Evolutionary conservation across 2,329 filamentous ascomycete genomes (phyloP).

Genomic region (Penicillium sumatraense): DNA sequence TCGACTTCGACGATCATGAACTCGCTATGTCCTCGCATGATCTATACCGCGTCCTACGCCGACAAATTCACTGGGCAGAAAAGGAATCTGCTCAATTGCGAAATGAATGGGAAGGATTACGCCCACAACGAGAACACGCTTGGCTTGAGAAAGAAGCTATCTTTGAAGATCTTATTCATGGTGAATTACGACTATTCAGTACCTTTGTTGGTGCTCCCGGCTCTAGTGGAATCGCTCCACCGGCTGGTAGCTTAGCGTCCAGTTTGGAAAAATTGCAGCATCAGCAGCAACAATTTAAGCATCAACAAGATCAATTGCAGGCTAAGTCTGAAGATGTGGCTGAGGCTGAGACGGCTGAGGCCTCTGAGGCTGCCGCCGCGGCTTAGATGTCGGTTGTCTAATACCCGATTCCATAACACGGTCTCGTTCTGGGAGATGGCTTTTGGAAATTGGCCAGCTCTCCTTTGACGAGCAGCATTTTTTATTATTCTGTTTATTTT

Average conservation of each 20-base stretch:
- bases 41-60: slow-evolving; percentile 50
- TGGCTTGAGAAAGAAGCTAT: slow-evolving; percentile 50
- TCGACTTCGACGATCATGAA: slow-evolving; percentile 51
- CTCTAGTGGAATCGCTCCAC: slow-evolving; percentile 3
- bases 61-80: slow-evolving; percentile 54
- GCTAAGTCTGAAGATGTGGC: slow-evolving; percentile 14
- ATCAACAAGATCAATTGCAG: slow-evolving; percentile 25
- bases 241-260: slow-evolving; percentile 17
- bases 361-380: slow-evolving; percentile 2
- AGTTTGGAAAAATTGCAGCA: slow-evolving; percentile 29
- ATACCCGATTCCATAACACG: no score
- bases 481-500: neutral
- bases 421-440: no score
- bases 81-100: slow-evolving; percentile 46
- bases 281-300: slow-evolving; percentile 26
- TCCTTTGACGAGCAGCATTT: neutral
- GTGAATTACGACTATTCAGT: slow-evolving; percentile 43
- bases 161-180: slow-evolving; percentile 49
- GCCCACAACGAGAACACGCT: slow-evolving; percentile 41
- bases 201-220: slow-evolving; percentile 27
- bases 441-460: neutral
- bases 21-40: slow-evolving; percentile 46
- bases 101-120: slow-evolving; percentile 44
- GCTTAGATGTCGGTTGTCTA: neutral
- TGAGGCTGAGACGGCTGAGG: slow-evolving; percentile 5